phyloP scores from a whole-genome alignment of 1,284 basidiomycete species.

The Golubevia sp. region DNA sequence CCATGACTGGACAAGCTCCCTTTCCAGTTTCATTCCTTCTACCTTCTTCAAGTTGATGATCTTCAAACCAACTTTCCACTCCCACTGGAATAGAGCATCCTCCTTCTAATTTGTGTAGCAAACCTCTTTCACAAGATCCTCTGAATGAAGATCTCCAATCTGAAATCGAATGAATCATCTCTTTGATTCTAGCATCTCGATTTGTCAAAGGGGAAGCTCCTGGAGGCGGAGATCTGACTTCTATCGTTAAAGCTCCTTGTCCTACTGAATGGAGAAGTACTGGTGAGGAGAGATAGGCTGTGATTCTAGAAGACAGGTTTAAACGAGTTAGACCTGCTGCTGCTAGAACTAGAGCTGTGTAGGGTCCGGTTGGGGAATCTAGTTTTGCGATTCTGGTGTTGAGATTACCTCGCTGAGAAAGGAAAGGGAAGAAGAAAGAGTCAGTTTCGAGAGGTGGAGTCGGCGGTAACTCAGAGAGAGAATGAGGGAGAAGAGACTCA shows the following conservation, averaged over 20 bases:
- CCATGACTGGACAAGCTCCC: too few relatives aligned
- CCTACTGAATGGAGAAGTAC: conserved; percentile 86
- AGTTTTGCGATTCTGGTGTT: conserved; percentile 85
- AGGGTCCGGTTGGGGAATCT: conserved; percentile 81
- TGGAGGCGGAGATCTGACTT: conserved; percentile 70
- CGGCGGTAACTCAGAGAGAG: too few relatives aligned
- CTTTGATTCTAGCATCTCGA: conserved; percentile 44
- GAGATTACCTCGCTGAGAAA: conserved; percentile 58
- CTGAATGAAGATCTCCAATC: conserved; percentile 53
- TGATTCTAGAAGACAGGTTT: conserved; percentile 74
- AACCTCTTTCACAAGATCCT: conserved; percentile 72
- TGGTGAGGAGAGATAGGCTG: conserved; percentile 73
- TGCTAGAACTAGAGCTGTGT: conserved; percentile 87
- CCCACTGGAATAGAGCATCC: conserved; percentile 98
- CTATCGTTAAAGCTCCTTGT: conserved; percentile 88
- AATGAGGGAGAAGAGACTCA: conserved; percentile 64
- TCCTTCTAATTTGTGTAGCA: conserved; percentile 85
- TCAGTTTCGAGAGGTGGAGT: not conserved
- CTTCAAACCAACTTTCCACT: conserved; percentile 67
- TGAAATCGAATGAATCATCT: conserved; percentile 43
- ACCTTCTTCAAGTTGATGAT: conserved; percentile 46
- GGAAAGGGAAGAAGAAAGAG: not conserved
- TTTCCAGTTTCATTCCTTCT: conserved; percentile 29
- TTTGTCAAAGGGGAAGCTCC: conserved; percentile 29
- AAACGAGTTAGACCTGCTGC: conserved; percentile 89